phyloP scores from a whole-genome alignment of 164 flowering plant species.

The Liquidambar formosana region DNA sequence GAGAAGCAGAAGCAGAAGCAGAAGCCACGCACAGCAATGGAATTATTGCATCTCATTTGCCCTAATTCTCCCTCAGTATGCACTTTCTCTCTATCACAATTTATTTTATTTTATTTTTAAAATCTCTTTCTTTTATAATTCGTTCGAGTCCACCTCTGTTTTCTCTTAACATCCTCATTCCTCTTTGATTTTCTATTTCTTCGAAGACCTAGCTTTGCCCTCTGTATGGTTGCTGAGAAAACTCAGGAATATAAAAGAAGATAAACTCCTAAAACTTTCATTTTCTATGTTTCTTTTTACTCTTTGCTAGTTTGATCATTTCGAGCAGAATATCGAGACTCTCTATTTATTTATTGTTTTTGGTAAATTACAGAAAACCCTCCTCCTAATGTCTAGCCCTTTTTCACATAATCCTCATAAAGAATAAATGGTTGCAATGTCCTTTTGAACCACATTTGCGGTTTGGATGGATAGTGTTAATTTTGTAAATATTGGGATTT shows the following conservation, averaged over 20 bases:
- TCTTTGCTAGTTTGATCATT: no score
- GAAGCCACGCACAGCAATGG: conserved; percentile 24
- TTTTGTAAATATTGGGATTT: no score
- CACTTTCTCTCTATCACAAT: background rate
- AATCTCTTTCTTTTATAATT: background rate
- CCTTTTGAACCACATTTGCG: no score
- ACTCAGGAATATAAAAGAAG: background rate
- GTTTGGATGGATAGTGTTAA: no score
- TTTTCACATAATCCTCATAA: no score
- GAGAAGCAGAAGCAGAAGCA: background rate
- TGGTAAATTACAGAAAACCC: no score
- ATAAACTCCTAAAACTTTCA: background rate
- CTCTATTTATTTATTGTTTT: no score
- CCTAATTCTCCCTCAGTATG: conserved; percentile 45
- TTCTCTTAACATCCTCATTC: background rate
- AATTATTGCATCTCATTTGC: conserved; percentile 31
- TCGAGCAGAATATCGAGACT: no score
- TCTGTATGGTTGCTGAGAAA: background rate
- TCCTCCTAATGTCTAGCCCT: no score
- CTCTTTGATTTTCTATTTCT: background rate
- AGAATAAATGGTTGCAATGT: no score
- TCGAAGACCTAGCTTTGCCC: background rate
- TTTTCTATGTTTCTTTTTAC: no score
- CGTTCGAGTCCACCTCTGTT: no score
- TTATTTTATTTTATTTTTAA: background rate